Percentiles rank a stretch among this genome's conserved stretches.
These are phyloP conservation scores for Malania oleifera DNA, from an alignment of 164 flowering plant species.

Conservation along the genomic window DNA sequence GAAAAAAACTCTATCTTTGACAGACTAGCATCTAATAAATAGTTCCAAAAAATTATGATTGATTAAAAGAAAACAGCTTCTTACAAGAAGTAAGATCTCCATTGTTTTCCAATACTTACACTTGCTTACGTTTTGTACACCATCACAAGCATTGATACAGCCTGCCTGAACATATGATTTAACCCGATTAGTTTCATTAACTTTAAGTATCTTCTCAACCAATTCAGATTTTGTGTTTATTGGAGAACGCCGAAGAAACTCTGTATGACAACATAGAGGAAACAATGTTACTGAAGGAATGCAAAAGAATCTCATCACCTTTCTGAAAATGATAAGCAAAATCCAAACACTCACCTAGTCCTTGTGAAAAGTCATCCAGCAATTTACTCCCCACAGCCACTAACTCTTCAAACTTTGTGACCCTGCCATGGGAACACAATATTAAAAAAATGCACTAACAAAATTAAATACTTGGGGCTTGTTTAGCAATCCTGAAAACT, in stretches of 20 bases:
- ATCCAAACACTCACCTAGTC: conserved; percentile 37
- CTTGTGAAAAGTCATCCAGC: conserved; percentile 45
- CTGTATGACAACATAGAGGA: conserved; percentile 21
- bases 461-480: neutral
- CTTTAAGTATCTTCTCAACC: conserved; percentile 35
- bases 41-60: too few species aligned
- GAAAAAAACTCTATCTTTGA: too few species aligned
- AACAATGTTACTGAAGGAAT: neutral
- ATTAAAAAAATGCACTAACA: neutral
- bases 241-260: conserved; percentile 45
- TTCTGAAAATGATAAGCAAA: neutral
- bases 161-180: conserved; percentile 49
- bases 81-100: too few species aligned
- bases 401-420: conserved; percentile 51
- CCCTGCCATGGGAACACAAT: conserved; percentile 21
- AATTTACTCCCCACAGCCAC: conserved; percentile 37
- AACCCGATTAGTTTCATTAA: conserved; percentile 46
- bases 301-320: neutral
- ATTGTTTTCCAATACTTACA: too few species aligned
- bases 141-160: conserved; percentile 34
- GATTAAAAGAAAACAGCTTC: too few species aligned
- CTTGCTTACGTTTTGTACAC: conserved; percentile 39
- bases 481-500: neutral
- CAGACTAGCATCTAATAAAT: too few species aligned
- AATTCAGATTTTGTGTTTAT: conserved; percentile 39